These are phyloP conservation scores for Saccharomyces hybrid DNA, from an alignment of 1,139 yeast species.

Conservation along the genomic window DNA sequence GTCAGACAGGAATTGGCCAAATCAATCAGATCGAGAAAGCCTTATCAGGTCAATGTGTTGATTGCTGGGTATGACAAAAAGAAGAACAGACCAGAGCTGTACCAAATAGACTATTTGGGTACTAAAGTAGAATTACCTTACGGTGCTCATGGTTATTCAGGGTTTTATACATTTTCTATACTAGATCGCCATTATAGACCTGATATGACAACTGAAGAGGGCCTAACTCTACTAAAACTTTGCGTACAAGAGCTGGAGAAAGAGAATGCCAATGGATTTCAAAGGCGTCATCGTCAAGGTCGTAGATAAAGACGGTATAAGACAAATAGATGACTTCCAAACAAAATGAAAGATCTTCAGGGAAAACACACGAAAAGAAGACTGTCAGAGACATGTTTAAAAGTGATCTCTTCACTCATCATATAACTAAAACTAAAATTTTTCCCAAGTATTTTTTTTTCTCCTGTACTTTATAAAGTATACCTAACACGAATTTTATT, in stretches of 20 bases:
- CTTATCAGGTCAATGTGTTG: constrained; percentile 86
- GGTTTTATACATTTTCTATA: constrained; percentile 82
- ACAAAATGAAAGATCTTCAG: background rate
- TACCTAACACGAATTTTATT: background rate
- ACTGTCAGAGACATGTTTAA: background rate
- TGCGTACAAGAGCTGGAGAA: constrained; percentile 74
- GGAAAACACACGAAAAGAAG: background rate
- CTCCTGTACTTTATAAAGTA: background rate
- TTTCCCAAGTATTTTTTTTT: background rate
- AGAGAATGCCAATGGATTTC: constrained; percentile 92
- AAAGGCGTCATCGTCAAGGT: constrained; percentile 79
- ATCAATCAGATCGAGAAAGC: constrained; percentile 82
- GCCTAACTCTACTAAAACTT: constrained; percentile 59
- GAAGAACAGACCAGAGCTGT: constrained; percentile 56
- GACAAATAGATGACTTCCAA: constrained; percentile 37
- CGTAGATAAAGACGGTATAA: constrained; percentile 66
- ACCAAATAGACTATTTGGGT: constrained; percentile 92
- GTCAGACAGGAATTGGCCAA: constrained; percentile 84
- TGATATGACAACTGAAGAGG: constrained; percentile 72
- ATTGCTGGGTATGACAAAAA: constrained; percentile 77
- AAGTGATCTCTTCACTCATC: background rate
- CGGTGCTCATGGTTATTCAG: constrained; percentile 96
- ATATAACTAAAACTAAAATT: background rate
- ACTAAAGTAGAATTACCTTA: constrained; percentile 87
- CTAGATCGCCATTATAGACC: constrained; percentile 84